A percentile compares a stretch with the other conserved stretches of the same genome.
Conservation (phyloP, 2,329 filamentous ascomycete genomes). For the Aspergillus clavatus region DNA sequence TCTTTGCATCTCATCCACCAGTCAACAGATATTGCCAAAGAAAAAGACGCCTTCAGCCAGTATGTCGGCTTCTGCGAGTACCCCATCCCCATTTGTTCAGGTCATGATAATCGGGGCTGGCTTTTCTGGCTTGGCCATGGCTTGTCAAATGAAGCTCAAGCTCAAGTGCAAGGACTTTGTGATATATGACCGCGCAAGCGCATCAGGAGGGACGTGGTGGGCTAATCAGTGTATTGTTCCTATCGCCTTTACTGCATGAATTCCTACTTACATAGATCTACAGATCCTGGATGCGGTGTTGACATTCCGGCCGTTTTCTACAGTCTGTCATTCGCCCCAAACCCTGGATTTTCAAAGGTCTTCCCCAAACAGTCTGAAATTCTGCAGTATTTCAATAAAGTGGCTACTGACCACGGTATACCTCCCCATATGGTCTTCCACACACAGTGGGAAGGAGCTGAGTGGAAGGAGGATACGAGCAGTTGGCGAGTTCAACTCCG, state of each 20-base stretch:
- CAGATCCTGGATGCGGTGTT: constrained; percentile 13
- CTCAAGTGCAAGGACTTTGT: constrained; percentile 7
- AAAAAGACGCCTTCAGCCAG: no score
- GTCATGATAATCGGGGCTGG: constrained; percentile 13
- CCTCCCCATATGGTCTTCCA: constrained; percentile 3
- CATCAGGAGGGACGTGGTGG: constrained; percentile 9
- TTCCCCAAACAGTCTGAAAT: constrained; percentile 10
- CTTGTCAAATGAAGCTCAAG: constrained; percentile 8
- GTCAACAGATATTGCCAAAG: no score
- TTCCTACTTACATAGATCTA: no score
- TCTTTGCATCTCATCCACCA: no score
- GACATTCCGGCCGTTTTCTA: constrained; percentile 13
- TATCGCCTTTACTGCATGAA: not conserved
- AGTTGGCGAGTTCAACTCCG: constrained; percentile 8
- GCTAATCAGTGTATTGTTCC: constrained; percentile 9
- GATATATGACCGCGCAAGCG: constrained; percentile 6
- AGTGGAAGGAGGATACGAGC: constrained; percentile 7
- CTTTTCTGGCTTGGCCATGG: constrained; percentile 11
- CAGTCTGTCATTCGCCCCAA: constrained; percentile 11
- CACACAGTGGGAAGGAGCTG: constrained; percentile 10
- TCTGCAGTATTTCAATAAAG: constrained; percentile 6
- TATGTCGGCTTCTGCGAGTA: not conserved
- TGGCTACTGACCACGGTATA: constrained; percentile 1
- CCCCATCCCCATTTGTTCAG: not conserved
- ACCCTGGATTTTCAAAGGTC: constrained; percentile 5